Conservation (phyloP, 2,329 filamentous ascomycete species). For the Atkinsonella texensis region DNA sequence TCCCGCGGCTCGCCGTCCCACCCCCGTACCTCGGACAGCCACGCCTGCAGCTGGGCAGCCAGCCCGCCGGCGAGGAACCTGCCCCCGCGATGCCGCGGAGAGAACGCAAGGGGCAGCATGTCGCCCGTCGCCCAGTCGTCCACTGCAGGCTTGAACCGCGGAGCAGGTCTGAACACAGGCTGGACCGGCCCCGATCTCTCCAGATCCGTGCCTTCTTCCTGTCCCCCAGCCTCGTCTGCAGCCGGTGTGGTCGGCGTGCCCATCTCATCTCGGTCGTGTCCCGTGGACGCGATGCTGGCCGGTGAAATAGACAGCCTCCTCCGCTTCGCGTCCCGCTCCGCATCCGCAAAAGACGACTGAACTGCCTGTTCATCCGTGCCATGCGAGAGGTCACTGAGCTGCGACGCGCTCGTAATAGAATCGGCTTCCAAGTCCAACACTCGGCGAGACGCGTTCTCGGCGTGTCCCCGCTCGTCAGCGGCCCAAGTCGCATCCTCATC, state of each 20-base stretch:
- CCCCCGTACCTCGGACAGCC: conserved; percentile 28
- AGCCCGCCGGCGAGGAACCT: conserved; percentile 25
- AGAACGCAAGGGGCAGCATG: conserved; percentile 19
- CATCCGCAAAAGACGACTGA: conserved; percentile 4
- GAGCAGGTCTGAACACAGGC: conserved; percentile 26
- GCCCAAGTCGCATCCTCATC: conserved; percentile 12
- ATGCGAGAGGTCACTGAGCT: not conserved
- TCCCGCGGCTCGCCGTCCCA: conserved; percentile 14
- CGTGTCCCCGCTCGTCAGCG: not conserved
- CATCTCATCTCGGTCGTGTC: not conserved
- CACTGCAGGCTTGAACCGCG: conserved; percentile 26
- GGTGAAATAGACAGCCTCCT: conserved; percentile 14
- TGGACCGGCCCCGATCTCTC: conserved; percentile 14
- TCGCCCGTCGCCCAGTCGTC: conserved; percentile 10
- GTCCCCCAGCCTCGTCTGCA: not conserved
- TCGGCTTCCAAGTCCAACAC: not conserved
- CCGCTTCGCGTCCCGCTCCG: conserved; percentile 10
- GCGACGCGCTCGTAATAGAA: not conserved
- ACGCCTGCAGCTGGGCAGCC: conserved; percentile 27
- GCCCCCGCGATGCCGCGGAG: conserved; percentile 23
- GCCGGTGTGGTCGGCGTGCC: not conserved
- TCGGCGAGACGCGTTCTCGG: not conserved
- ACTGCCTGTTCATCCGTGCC: not conserved
- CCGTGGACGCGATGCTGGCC: conserved; percentile 6
- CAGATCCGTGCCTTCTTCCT: not conserved